Percentiles rank a stretch among this genome's conserved stretches.
Conservation (phyloP, 2,329 filamentous ascomycete species). For the Fusarium liriodendri region DNA sequence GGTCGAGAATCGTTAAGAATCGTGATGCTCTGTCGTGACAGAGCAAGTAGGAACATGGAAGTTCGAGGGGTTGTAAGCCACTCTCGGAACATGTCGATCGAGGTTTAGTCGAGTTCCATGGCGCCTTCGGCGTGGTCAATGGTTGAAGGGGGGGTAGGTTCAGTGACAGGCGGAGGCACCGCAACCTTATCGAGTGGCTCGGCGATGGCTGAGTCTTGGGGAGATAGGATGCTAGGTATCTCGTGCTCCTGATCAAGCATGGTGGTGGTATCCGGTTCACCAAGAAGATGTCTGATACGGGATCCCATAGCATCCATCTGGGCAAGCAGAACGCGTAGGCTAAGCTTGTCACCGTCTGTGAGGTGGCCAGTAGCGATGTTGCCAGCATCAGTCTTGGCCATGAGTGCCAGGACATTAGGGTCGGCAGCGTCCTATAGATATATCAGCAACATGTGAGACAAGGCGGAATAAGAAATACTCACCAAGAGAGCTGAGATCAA, state of each 20-base stretch:
- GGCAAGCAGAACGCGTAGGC: slow-evolving; percentile 61
- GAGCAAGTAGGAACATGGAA: not conserved
- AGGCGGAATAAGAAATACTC: slow-evolving; percentile 50
- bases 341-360: slow-evolving; percentile 54
- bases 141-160: slow-evolving; percentile 55
- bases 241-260: slow-evolving; percentile 40
- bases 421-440: slow-evolving; percentile 56
- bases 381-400: slow-evolving; percentile 59
- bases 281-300: slow-evolving; percentile 56
- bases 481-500: slow-evolving; percentile 73
- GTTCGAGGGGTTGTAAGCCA: not conserved
- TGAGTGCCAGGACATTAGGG: slow-evolving; percentile 57
- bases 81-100: not conserved
- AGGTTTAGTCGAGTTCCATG: slow-evolving; percentile 54
- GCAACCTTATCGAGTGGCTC: slow-evolving; percentile 48
- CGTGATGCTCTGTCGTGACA: slow-evolving; percentile 5
- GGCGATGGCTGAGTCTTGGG: slow-evolving; percentile 44
- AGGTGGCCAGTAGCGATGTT: slow-evolving; percentile 57
- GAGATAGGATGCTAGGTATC: slow-evolving; percentile 41
- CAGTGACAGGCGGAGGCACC: slow-evolving; percentile 46
- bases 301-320: slow-evolving; percentile 58
- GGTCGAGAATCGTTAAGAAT: slow-evolving; percentile 16
- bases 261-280: slow-evolving; percentile 40
- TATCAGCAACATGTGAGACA: slow-evolving; percentile 19
- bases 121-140: slow-evolving; percentile 52